phyloP scores from a whole-genome alignment of 495 filamentous ascomycete genomes.

The Penicillium daleae region DNA sequence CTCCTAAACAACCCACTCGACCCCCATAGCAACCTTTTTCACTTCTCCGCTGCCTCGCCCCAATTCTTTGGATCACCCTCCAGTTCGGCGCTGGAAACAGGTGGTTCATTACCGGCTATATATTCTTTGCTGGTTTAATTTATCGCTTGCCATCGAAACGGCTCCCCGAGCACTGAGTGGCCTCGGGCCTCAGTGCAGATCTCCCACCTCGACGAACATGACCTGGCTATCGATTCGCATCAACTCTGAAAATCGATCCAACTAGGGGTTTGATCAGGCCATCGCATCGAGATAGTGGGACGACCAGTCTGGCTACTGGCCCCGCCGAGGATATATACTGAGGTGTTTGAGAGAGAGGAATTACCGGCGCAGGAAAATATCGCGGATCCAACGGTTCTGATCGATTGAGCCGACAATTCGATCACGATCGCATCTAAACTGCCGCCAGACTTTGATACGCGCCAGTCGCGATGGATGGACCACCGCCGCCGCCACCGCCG shows the following conservation, averaged over 20 bases:
- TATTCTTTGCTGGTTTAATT: neutral
- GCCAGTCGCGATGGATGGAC: conserved; percentile 44
- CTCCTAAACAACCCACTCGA: conserved; percentile 29
- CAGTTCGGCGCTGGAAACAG: conserved; percentile 2
- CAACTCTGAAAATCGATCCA: conserved; percentile 26
- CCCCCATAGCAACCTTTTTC: conserved; percentile 22
- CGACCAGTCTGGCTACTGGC: conserved; percentile 1
- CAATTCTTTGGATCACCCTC: conserved; percentile 5
- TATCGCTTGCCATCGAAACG: conserved; percentile 2
- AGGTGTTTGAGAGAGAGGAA: neutral
- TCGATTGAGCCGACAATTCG: neutral
- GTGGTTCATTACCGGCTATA: neutral
- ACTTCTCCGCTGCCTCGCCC: conserved; percentile 14
- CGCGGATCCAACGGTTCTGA: neutral
- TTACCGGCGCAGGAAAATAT: neutral
- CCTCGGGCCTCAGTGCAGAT: conserved; percentile 44
- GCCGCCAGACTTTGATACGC: conserved; percentile 4
- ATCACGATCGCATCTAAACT: conserved; percentile 6
- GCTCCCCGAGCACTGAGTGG: conserved; percentile 41
- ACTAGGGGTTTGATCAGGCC: conserved; percentile 16
- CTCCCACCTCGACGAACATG: conserved; percentile 42
- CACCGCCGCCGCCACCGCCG: conserved; percentile 64
- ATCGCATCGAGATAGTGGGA: neutral
- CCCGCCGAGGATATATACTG: neutral
- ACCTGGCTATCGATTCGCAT: conserved; percentile 30